Percentiles rank a stretch among this genome's conserved stretches.
Evolutionary conservation across 345 rosid genomes (phyloP).

Genomic region (Salix exigua): DNA sequence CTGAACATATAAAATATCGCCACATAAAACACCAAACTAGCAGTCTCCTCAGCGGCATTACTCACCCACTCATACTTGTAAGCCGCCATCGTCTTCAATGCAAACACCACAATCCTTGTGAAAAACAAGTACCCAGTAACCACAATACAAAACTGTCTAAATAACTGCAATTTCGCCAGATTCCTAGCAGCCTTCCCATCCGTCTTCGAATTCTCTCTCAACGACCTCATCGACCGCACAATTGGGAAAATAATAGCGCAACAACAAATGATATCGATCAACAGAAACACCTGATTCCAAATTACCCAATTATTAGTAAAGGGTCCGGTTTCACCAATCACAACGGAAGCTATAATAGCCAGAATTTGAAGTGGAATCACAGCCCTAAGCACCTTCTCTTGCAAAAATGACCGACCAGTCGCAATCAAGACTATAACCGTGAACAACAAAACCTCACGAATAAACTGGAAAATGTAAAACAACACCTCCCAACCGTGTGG

Average conservation of each 20-base stretch:
- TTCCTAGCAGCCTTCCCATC: slow-evolving; percentile 94
- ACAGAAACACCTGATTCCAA: slow-evolving; percentile 89
- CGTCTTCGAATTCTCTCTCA: slow-evolving; percentile 84
- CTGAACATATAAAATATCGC: slow-evolving; percentile 88
- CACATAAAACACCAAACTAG: slow-evolving; percentile 66
- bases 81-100: slow-evolving; percentile 75
- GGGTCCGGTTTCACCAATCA: slow-evolving; percentile 92
- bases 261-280: slow-evolving; percentile 87
- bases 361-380: slow-evolving; percentile 93
- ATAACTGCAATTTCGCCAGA: slow-evolving; percentile 74
- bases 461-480: slow-evolving; percentile 83
- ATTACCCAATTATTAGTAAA: slow-evolving; percentile 84
- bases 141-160: slow-evolving; percentile 84
- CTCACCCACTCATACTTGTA: slow-evolving; percentile 97
- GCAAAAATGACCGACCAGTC: slow-evolving; percentile 92
- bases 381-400: slow-evolving; percentile 92
- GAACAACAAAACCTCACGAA: slow-evolving; percentile 77
- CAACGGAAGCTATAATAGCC: slow-evolving; percentile 82
- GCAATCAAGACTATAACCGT: slow-evolving; percentile 93
- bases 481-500: slow-evolving; percentile 96
- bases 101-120: slow-evolving; percentile 84
- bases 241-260: slow-evolving; percentile 94
- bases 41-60: slow-evolving; percentile 78
- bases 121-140: slow-evolving; percentile 86
- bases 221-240: slow-evolving; percentile 84